phyloP scores from a whole-genome alignment of 2,329 filamentous ascomycete genomes.

The Fusarium sp. region DNA sequence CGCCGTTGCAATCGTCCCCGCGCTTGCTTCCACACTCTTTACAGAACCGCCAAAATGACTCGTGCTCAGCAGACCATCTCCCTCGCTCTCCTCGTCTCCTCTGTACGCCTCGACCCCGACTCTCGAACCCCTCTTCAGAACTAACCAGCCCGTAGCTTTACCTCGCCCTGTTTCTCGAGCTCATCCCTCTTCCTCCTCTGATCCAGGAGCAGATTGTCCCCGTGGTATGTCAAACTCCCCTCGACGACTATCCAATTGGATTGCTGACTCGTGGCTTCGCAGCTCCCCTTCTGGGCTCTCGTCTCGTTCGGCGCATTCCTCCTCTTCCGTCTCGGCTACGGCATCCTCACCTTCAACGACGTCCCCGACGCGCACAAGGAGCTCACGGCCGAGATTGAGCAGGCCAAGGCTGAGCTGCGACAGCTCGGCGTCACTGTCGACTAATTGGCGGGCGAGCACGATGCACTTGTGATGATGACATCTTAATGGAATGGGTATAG shows the following conservation, averaged over 20 bases:
- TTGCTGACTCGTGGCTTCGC: not conserved
- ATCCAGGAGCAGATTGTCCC: conserved; percentile 89
- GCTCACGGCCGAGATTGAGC: conserved; percentile 83
- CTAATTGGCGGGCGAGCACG: conserved; percentile 50
- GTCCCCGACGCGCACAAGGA: conserved; percentile 90
- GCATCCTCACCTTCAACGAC: conserved; percentile 96
- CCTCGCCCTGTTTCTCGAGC: conserved; percentile 82
- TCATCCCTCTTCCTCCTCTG: conserved; percentile 80
- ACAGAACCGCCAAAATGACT: conserved; percentile 72
- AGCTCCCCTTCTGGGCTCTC: conserved; percentile 94
- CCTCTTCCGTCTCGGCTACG: conserved; percentile 89
- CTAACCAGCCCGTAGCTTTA: conserved; percentile 72
- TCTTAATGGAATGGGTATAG: conserved; percentile 40
- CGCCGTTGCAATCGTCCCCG: conserved; percentile 6
- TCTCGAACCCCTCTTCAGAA: conserved; percentile 11
- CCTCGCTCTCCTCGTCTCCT: conserved; percentile 84
- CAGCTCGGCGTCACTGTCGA: conserved; percentile 81
- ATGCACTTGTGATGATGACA: conserved; percentile 5
- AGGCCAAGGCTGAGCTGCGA: conserved; percentile 78
- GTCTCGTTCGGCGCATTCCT: conserved; percentile 93
- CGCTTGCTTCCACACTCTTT: conserved; percentile 17
- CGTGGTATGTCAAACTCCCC: conserved; percentile 69
- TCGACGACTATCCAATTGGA: not conserved
- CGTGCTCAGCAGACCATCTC: conserved; percentile 94
- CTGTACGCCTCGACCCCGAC: conserved; percentile 64